Evolutionary conservation across 192 early-diverging fungal genomes (phyloP).

Genomic region (Gryganskiella cystojenkinii): DNA sequence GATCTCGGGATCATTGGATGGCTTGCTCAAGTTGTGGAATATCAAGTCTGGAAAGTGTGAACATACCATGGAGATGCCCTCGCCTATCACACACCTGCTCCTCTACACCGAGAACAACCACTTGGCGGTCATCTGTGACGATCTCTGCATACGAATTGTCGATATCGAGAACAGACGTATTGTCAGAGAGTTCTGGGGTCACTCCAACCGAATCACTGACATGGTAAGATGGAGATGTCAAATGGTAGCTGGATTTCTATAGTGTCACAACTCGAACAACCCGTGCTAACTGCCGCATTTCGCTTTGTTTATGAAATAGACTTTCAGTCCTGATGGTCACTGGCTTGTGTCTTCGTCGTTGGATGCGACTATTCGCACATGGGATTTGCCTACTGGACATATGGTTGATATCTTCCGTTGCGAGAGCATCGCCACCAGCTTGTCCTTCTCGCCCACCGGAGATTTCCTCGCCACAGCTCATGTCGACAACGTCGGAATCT

Average conservation of each 20-base stretch:
- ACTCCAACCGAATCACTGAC: slow-evolving; percentile 89
- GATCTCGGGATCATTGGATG: slow-evolving; percentile 85
- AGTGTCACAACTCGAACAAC: neutral
- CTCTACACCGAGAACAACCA: slow-evolving; percentile 81
- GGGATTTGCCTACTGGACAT: slow-evolving; percentile 95
- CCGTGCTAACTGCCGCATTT: neutral
- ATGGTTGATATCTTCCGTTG: slow-evolving; percentile 88
- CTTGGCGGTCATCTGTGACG: slow-evolving; percentile 87
- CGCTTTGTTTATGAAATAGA: slow-evolving; percentile 46
- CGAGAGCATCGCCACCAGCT: slow-evolving; percentile 79
- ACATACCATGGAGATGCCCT: slow-evolving; percentile 71
- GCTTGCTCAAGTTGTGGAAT: slow-evolving; percentile 88
- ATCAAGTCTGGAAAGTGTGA: slow-evolving; percentile 73
- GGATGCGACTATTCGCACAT: slow-evolving; percentile 92
- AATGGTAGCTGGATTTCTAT: neutral
- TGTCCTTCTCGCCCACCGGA: slow-evolving; percentile 91
- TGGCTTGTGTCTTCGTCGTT: slow-evolving; percentile 87
- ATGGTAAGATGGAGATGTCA: slow-evolving; percentile 61
- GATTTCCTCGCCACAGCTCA: slow-evolving; percentile 94
- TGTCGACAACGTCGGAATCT: slow-evolving; percentile 92
- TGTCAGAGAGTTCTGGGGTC: slow-evolving; percentile 91
- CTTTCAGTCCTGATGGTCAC: slow-evolving; percentile 92
- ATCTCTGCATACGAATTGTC: slow-evolving; percentile 87
- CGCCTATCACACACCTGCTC: slow-evolving; percentile 69
- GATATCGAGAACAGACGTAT: slow-evolving; percentile 85